Conservation (phyloP, 768 basidiomycete species). For the Lepiota venenata region DNA sequence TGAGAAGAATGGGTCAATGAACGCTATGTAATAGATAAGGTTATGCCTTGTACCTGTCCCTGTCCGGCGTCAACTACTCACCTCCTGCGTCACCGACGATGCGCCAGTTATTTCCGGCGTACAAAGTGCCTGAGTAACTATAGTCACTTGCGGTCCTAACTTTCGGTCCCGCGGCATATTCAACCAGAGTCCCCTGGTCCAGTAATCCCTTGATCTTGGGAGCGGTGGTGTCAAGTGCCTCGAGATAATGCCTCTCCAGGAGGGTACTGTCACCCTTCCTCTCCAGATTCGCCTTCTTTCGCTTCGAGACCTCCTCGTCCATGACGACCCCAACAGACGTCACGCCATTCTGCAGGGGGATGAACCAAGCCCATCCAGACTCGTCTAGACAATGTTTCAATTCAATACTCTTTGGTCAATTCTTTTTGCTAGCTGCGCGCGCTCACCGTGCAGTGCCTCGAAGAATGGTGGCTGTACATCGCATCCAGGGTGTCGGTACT, state of each 20-base stretch:
- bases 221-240: conserved; percentile 27
- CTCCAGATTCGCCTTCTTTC: conserved; percentile 17
- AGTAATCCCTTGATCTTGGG: conserved; percentile 33
- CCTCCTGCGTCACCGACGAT: conserved; percentile 30
- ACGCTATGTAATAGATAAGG: conserved; percentile 13
- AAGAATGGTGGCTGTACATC: conserved; percentile 48
- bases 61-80: conserved; percentile 3
- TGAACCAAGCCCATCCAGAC: conserved; percentile 49
- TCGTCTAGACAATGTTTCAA: conserved; percentile 29
- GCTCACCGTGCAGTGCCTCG: conserved; percentile 49
- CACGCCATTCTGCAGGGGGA: conserved; percentile 38
- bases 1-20: conserved; percentile 27
- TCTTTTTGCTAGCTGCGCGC: background rate
- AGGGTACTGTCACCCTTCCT: conserved; percentile 12
- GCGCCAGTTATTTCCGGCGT: conserved; percentile 28
- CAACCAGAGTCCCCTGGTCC: conserved; percentile 17
- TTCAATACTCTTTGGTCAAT: too few species aligned
- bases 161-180: conserved; percentile 18
- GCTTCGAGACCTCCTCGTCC: conserved; percentile 21
- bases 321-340: conserved; percentile 46
- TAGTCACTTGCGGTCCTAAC: conserved; percentile 30
- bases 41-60: background rate
- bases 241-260: conserved; percentile 30
- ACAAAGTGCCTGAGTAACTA: conserved; percentile 28
- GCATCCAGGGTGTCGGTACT: conserved; percentile 33